A percentile compares a stretch with the other conserved stretches of the same genome.
Conservation (phyloP, 2,329 filamentous ascomycete species). For the Malbranchea zuffiana region DNA sequence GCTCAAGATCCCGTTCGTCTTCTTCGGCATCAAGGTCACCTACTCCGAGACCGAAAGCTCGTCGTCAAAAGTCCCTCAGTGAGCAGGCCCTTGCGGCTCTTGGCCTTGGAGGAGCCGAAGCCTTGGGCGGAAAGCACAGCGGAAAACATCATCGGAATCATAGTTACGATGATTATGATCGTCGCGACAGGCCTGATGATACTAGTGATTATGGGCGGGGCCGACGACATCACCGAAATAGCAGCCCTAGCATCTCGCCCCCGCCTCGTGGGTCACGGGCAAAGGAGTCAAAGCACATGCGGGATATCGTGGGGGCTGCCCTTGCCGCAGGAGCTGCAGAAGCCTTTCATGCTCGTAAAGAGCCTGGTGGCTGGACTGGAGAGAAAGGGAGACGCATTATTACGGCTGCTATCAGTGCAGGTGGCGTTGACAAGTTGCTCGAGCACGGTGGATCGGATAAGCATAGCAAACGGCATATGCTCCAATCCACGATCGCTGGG, state of each 20-base stretch:
- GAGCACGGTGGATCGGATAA: constrained; percentile 52
- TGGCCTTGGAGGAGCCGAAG: constrained; percentile 50
- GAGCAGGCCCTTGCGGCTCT: constrained; percentile 44
- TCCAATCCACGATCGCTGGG: constrained; percentile 81
- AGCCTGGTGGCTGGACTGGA: constrained; percentile 79
- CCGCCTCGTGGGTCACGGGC: constrained; percentile 47
- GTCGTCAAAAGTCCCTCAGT: constrained; percentile 38
- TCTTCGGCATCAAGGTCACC: constrained; percentile 27
- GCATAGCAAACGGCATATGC: constrained; percentile 66
- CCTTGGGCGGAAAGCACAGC: constrained; percentile 24
- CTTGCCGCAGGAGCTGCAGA: constrained; percentile 82
- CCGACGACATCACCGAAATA: constrained; percentile 32
- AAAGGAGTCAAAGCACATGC: constrained; percentile 53
- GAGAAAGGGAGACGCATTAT: constrained; percentile 85
- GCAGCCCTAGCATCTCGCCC: constrained; percentile 38
- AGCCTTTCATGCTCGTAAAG: constrained; percentile 80
- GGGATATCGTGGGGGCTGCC: constrained; percentile 84
- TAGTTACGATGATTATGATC: constrained; percentile 27
- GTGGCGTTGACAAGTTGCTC: constrained; percentile 68
- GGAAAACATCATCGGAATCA: constrained; percentile 3
- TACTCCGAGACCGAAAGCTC: constrained; percentile 31
- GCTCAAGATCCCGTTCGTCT: constrained; percentile 18
- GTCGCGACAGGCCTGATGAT: constrained; percentile 21
- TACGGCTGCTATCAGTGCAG: constrained; percentile 75
- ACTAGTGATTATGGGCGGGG: constrained; percentile 43